Base-by-base conservation (phyloP, 108 stramenopile species). In the Cyclotella sp. region DNA sequence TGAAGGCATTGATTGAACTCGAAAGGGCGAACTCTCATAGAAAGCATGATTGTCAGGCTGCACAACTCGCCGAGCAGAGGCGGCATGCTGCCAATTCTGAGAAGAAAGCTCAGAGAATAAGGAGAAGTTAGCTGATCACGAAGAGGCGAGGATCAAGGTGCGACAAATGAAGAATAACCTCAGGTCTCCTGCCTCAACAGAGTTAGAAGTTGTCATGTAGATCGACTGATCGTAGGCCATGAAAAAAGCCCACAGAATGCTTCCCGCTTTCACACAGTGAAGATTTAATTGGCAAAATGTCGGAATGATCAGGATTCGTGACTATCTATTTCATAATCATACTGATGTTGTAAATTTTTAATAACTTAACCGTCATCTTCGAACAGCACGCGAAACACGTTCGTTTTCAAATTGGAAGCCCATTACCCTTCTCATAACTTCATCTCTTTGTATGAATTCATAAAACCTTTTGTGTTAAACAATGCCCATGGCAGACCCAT, bases 401-500 rank as follows among this genome's bases (percentile, higher is more conserved):
- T 34, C 34, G 34, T 34, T 34, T 34, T 6, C 6, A 34, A 5
- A 6, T 34, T 34, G 34, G 6, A 34, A 34, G 34, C 34, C 34
- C 9, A 49, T n/a, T n/a, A 3, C 15, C 15, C n/a, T n/a, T 49
- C 47, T 9, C 6, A 49, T 7, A 49, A 7, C 15, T 24, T 21
- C 21, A 24, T 22, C 24, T 57, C 22, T 26, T 57, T 57, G 12
- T 57, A 12, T 24, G n/a, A n/a, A 26, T n/a, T 24, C 55, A 57
- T 24, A 57, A 12, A 12, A 57, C 24, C n/a, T 15, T 16, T 39
- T 8, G 60, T 34, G 6, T 82, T 90, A 95, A 9, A 95, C 94
- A 42, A 95, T 93, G 16, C 91, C 91, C 82, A 90, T 87, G 26
- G 90, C 94, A 68, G 76, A 67, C 18, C 81, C 81, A 62, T 91